Conservation (phyloP, 2,329 filamentous ascomycete species). For the Colletotrichum lini region DNA sequence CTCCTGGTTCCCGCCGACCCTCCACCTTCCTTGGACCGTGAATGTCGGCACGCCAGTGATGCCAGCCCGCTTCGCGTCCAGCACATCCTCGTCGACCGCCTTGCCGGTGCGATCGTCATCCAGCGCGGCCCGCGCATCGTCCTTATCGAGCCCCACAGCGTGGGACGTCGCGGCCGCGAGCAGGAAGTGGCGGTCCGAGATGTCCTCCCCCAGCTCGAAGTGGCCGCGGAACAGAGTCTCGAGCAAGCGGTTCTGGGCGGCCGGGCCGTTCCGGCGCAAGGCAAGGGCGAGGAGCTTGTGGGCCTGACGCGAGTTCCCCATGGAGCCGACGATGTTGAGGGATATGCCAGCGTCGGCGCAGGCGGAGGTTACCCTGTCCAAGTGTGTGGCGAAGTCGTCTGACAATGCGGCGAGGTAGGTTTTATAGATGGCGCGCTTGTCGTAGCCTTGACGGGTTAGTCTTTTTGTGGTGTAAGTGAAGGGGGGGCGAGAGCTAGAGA, state of each 20-base stretch:
- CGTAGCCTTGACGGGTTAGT: conserved; percentile 47
- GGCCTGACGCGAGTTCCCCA: conserved; percentile 60
- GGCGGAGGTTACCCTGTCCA: conserved; percentile 50
- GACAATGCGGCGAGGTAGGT: background rate
- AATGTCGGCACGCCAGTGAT: conserved; percentile 82
- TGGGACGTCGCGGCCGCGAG: conserved; percentile 50
- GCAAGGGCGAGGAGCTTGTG: conserved; percentile 64
- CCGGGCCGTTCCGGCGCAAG: conserved; percentile 45
- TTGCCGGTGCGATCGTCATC: conserved; percentile 46
- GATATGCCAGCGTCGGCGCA: conserved; percentile 55
- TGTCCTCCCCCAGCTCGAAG: conserved; percentile 59
- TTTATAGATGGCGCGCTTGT: conserved; percentile 56
- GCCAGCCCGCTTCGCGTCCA: conserved; percentile 48
- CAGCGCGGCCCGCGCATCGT: conserved; percentile 45
- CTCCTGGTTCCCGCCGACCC: conserved; percentile 80
- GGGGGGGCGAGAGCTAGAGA: no score
- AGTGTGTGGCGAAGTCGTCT: conserved; percentile 47
- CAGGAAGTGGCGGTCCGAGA: conserved; percentile 59
- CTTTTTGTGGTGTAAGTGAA: background rate
- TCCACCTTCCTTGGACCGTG: conserved; percentile 77
- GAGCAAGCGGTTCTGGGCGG: conserved; percentile 57
- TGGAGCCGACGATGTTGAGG: conserved; percentile 55
- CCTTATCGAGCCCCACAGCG: conserved; percentile 50
- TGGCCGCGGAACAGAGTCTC: conserved; percentile 58
- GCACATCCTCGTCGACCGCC: conserved; percentile 51